Conservation (phyloP, 129 eudicot genomes). For the Glebionis coronaria region DNA sequence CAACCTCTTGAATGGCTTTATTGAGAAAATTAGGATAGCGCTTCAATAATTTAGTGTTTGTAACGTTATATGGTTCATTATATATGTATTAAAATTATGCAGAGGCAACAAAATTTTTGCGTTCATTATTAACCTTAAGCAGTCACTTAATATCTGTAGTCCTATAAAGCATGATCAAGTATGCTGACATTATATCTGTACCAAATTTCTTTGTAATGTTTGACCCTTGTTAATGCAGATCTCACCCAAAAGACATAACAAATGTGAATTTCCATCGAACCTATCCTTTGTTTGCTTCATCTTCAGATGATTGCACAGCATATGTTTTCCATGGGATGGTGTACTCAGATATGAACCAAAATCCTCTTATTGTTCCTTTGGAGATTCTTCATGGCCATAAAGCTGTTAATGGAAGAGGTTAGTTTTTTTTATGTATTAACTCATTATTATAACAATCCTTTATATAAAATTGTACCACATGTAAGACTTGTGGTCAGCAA, state of each 20-base stretch:
- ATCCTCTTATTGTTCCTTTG: constrained; percentile 88
- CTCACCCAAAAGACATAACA: constrained; percentile 74
- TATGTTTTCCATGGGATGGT: constrained; percentile 98
- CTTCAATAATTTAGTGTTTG: too few relatives aligned
- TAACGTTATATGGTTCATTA: too few relatives aligned
- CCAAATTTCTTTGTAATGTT: neutral
- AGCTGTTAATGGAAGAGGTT: constrained; percentile 74
- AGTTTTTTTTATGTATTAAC: too few relatives aligned
- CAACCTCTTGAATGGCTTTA: too few relatives aligned
- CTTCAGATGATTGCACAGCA: constrained; percentile 89
- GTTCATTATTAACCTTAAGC: too few relatives aligned
- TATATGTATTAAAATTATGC: too few relatives aligned
- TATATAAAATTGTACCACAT: too few relatives aligned
- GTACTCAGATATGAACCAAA: constrained; percentile 81
- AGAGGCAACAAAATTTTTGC: too few relatives aligned
- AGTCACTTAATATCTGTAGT: too few relatives aligned
- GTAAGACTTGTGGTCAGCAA: too few relatives aligned
- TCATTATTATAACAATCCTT: too few relatives aligned
- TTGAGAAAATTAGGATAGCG: too few relatives aligned
- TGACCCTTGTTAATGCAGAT: constrained; percentile 36
- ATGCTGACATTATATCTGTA: neutral
- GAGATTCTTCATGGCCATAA: constrained; percentile 83
- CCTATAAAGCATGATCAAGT: neutral
- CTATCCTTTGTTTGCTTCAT: constrained; percentile 90
- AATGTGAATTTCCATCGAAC: constrained; percentile 77